Base-by-base conservation (phyloP, 2,329 filamentous ascomycete species). In the Pyricularia sp. region DNA sequence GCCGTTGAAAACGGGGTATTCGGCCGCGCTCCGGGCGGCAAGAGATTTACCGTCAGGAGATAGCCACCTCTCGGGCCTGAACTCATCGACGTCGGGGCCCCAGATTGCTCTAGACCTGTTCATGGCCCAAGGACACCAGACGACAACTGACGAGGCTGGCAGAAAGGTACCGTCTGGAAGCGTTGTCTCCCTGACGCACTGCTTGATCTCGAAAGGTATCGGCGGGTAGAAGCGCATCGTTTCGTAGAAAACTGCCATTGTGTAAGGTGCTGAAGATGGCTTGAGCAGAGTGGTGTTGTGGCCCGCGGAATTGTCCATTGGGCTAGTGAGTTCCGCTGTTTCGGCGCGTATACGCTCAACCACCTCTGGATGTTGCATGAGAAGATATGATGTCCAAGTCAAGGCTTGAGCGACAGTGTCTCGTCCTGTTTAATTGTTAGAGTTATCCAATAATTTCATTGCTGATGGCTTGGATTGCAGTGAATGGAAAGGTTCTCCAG, bases 91-190 rank as follows among this genome's bases (percentile, higher is more conserved):
- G 71, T 89, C 85, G 0, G 78, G 74, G 5, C 87, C 87, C 86
- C 87, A 90, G 0, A 80, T 87, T 2, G 77, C 72, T 11, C 72
- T 76, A 0, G 87, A 88, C 12, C 87, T 81, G 71, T 88, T 87
- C 81, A 90, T 86, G 0, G 88, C 85, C 85, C 87, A 90, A 3
- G 86, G 79, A 71, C 85, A 88, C 87, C 87, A 90, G 3, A 90
- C 78, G 2, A 90, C 78, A 28, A 90, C 81, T 0, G 86, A 81
- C 14, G 79, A 75, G 31, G 77, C 74, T 0, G 86, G 86, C 4
- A 90, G 79, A 65, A 80, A 83, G 0, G 87, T 89, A 4, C 86
- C 86, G 72, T 90, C 87, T 0, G 87, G 87, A 2, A 90, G 80
- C 0, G 82, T 84, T 3, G 83, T 83, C 23, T 81, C 75, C 68